A percentile compares a stretch with the other conserved stretches of the same genome.
These are phyloP conservation scores for Pleodorina starrii DNA, from an alignment of 139 green algal species.

Conservation along the genomic window DNA sequence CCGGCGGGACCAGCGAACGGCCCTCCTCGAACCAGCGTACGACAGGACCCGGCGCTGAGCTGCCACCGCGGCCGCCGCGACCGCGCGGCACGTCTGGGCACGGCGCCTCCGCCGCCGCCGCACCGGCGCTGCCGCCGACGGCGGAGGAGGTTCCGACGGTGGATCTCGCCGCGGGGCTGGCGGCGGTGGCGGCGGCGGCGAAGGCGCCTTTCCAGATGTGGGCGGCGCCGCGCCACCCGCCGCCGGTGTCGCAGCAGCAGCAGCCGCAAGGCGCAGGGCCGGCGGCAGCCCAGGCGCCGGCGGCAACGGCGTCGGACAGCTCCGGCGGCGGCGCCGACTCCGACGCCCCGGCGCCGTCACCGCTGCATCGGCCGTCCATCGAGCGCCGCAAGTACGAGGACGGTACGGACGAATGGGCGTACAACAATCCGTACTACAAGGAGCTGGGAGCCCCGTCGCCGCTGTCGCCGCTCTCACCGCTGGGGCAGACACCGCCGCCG, in stretches of 20 bases:
- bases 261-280: neutral
- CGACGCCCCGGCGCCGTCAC: neutral
- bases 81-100: too few relatives aligned
- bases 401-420: slow-evolving; percentile 16
- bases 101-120: neutral
- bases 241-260: neutral
- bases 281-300: neutral
- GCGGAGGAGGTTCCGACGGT: neutral
- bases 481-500: neutral
- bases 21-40: neutral
- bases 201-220: neutral
- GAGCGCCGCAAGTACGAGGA: neutral
- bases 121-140: neutral
- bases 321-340: neutral
- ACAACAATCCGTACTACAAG: slow-evolving; percentile 9
- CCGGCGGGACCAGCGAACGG: neutral
- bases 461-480: slow-evolving; percentile 14
- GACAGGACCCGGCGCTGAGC: too few relatives aligned
- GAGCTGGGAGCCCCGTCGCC: neutral
- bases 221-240: neutral
- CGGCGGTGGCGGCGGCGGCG: neutral
- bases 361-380: neutral
- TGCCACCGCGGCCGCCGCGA: too few relatives aligned
- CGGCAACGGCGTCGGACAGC: neutral
- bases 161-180: neutral